Evolutionary conservation across 352 stramenopile genomes (phyloP).

Genomic region (Phytophthora fragariae): DNA sequence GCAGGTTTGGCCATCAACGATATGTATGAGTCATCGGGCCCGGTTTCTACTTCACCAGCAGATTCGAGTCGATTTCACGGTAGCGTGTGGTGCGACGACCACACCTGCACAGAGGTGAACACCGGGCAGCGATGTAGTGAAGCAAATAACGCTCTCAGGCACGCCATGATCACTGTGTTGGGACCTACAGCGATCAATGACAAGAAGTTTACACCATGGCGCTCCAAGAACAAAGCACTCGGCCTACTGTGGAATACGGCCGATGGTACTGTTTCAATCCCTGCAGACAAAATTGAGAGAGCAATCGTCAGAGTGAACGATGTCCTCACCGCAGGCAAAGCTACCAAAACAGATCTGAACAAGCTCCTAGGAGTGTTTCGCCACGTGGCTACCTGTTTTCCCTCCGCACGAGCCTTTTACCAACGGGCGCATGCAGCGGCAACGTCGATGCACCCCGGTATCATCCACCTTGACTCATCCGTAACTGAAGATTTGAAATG

Average conservation of each 20-base stretch:
- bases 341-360: constrained; percentile 3
- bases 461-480: too few relatives aligned
- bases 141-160: constrained; percentile 5
- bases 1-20: constrained; percentile 26
- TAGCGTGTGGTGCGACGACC: constrained; percentile 38
- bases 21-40: constrained; percentile 1
- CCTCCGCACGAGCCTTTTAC: too few relatives aligned
- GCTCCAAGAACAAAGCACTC: too few relatives aligned
- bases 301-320: neutral
- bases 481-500: too few relatives aligned
- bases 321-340: neutral
- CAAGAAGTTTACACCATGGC: too few relatives aligned
- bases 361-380: constrained; percentile 7
- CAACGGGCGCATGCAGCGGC: too few relatives aligned
- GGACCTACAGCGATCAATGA: too few relatives aligned
- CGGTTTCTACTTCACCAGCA: too few relatives aligned
- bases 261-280: constrained; percentile 9
- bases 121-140: neutral
- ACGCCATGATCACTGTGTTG: too few relatives aligned
- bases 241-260: constrained; percentile 22
- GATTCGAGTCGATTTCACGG: neutral
- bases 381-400: constrained; percentile 14
- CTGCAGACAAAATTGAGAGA: constrained; percentile 9
- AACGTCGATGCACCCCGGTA: too few relatives aligned
- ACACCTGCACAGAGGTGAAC: constrained; percentile 29